Evolutionary conservation across 495 filamentous ascomycete genomes (phyloP).

Genomic region (Aspergillus nanangensis): DNA sequence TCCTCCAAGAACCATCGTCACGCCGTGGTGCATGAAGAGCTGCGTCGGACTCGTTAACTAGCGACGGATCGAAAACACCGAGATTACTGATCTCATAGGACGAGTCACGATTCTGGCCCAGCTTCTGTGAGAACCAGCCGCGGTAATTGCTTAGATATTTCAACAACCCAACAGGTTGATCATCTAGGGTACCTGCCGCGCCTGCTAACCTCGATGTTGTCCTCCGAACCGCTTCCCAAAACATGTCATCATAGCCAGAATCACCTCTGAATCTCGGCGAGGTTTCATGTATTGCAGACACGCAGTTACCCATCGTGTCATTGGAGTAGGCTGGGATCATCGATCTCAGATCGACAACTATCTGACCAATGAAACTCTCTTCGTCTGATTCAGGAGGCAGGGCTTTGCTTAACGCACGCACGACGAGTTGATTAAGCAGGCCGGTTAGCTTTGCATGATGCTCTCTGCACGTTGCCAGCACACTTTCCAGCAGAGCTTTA

Average conservation of each 20-base stretch:
- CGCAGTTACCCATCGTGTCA: conserved; percentile 11
- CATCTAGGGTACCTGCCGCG: conserved; percentile 9
- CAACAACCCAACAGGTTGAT: conserved; percentile 15
- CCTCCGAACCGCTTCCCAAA: conserved; percentile 11
- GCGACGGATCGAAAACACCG: conserved; percentile 13
- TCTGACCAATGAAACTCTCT: conserved; percentile 8
- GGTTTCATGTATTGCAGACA: conserved; percentile 7
- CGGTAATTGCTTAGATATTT: conserved; percentile 12
- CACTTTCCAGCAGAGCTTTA: neutral
- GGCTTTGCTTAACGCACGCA: conserved; percentile 7
- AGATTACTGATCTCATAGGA: conserved; percentile 19
- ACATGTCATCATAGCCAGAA: neutral
- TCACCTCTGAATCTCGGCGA: neutral
- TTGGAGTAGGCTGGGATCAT: conserved; percentile 7
- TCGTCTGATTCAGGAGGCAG: neutral
- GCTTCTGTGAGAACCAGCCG: conserved; percentile 5
- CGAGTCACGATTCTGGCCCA: conserved; percentile 13
- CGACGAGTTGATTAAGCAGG: conserved; percentile 12
- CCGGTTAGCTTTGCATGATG: conserved; percentile 12
- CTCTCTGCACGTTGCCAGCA: conserved; percentile 7
- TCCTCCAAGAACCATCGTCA: conserved; percentile 2
- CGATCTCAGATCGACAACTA: conserved; percentile 12
- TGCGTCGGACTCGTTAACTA: neutral
- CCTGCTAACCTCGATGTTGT: conserved; percentile 11
- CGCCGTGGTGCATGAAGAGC: neutral